phyloP scores from a whole-genome alignment of 2,329 filamentous ascomycete species.

The Tolypocladium tropicale region DNA sequence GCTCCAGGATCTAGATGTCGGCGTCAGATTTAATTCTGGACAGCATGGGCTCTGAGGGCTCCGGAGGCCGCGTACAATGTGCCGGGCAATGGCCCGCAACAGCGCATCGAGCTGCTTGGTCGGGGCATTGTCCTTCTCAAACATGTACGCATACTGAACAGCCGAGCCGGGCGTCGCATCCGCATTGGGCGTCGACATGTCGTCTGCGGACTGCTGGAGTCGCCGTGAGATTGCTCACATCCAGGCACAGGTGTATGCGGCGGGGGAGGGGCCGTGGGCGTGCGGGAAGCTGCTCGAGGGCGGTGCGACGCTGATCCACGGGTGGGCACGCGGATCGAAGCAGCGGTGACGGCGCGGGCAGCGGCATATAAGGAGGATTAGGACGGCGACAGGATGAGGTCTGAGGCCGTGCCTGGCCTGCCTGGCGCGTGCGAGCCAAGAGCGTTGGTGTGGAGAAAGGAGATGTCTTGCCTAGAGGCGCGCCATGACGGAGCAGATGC shows the following conservation, averaged over 20 bases:
- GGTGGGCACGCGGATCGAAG: background rate
- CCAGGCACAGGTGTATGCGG: background rate
- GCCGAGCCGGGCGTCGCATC: slow-evolving; percentile 13
- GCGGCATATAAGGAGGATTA: background rate
- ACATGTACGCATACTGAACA: slow-evolving; percentile 54
- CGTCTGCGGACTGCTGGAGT: background rate
- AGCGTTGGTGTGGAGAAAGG: background rate
- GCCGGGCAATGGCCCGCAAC: slow-evolving; percentile 54
- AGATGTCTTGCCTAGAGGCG: background rate
- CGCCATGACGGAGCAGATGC: background rate
- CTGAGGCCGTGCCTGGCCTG: background rate
- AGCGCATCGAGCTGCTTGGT: slow-evolving; percentile 58
- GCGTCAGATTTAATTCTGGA: background rate
- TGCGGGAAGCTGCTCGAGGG: background rate
- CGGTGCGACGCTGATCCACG: background rate
- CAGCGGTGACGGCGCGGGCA: background rate
- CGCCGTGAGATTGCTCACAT: background rate
- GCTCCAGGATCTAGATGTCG: slow-evolving; percentile 36
- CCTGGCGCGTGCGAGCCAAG: background rate
- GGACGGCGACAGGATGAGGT: background rate
- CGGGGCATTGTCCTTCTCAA: slow-evolving; percentile 56
- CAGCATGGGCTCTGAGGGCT: background rate
- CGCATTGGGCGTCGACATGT: slow-evolving; percentile 13
- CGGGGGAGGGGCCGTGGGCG: background rate
- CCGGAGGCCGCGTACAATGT: slow-evolving; percentile 51